Percentiles rank a stretch among this genome's conserved stretches.
Conservation (phyloP, 495 filamentous ascomycete genomes). For the Penicillium atrosanguineum region DNA sequence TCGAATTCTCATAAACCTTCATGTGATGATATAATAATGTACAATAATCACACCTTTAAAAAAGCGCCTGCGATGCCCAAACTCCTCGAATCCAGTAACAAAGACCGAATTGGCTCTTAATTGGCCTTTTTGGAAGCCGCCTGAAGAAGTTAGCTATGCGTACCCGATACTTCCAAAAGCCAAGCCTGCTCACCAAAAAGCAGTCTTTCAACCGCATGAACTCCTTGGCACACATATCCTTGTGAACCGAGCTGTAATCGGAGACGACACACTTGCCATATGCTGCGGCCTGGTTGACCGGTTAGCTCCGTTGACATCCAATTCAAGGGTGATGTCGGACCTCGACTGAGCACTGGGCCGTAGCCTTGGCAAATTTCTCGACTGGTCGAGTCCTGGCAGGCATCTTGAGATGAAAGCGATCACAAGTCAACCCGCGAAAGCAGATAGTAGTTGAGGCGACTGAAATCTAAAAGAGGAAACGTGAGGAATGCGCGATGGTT, state of each 20-base stretch:
- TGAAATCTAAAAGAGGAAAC: background rate
- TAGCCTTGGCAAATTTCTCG: conserved; percentile 81
- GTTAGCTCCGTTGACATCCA: conserved; percentile 8
- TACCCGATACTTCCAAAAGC: background rate
- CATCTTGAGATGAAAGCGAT: conserved; percentile 24
- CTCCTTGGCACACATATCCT: conserved; percentile 85
- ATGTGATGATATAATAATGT: background rate
- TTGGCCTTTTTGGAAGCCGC: conserved; percentile 39
- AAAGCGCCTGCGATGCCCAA: conserved; percentile 2
- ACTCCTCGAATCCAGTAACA: background rate
- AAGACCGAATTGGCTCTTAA: background rate
- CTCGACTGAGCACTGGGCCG: conserved; percentile 79
- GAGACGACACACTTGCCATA: conserved; percentile 92
- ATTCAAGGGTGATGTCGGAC: conserved; percentile 41
- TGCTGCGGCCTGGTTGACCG: conserved; percentile 61
- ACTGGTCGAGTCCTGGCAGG: conserved; percentile 62
- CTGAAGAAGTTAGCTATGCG: conserved; percentile 13
- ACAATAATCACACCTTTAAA: background rate
- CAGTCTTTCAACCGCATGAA: conserved; percentile 88
- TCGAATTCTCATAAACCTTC: background rate
- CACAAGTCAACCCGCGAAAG: background rate
- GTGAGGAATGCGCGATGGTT: conserved; percentile 14
- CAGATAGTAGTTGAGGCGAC: background rate
- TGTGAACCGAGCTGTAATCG: conserved; percentile 88
- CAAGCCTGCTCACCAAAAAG: conserved; percentile 63